Conservation (phyloP, 805 yeast species). For the Schizosaccharomyces octosporus region DNA sequence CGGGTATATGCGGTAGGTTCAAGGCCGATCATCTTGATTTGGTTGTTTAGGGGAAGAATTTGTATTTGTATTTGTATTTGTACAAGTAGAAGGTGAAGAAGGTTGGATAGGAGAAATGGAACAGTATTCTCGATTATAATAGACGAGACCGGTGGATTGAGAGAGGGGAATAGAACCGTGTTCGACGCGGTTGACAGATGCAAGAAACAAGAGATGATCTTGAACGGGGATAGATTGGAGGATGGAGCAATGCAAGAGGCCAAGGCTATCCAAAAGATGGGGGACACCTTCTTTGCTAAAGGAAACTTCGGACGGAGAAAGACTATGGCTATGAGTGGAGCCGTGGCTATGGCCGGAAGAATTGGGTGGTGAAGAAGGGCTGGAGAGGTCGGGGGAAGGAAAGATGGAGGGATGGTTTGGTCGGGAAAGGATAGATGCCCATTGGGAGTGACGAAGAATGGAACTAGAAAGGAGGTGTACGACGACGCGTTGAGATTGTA, state of each 20-base stretch:
- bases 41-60: not conserved
- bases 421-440: not conserved
- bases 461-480: not conserved
- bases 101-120: not conserved
- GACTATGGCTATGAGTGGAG: too few relatives aligned
- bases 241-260: not conserved
- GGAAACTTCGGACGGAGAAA: not conserved
- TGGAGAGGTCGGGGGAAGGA: not conserved
- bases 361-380: not conserved
- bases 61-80: not conserved
- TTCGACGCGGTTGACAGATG: not conserved
- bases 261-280: not conserved
- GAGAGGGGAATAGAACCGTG: not conserved
- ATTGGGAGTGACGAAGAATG: not conserved
- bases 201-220: slow-evolving; percentile 1
- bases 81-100: not conserved
- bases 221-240: not conserved
- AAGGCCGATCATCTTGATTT: not conserved
- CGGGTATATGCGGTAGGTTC: too few relatives aligned
- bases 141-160: not conserved
- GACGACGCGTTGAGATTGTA: not conserved
- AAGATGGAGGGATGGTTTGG: not conserved
- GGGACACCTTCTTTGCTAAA: not conserved
- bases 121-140: not conserved
- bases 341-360: too few relatives aligned